phyloP scores from a whole-genome alignment of 768 basidiomycete species.

The Roridomyces roridus region DNA sequence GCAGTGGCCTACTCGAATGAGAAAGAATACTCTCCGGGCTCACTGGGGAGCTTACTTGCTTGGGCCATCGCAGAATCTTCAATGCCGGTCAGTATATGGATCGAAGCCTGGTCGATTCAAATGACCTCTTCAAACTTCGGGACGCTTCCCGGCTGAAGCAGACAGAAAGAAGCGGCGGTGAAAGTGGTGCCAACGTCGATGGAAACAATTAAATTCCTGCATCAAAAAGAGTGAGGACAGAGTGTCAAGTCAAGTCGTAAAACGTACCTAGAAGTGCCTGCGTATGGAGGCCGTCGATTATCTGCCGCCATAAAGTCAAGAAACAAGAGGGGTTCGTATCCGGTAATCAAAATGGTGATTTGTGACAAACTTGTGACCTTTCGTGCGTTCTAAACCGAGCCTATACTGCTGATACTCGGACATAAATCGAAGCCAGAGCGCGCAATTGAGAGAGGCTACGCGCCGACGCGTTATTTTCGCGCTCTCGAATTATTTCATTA shows the following conservation, averaged over 20 bases:
- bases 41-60: slow-evolving; percentile 18
- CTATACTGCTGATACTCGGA: too few relatives aligned
- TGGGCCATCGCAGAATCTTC: slow-evolving; percentile 26
- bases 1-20: slow-evolving; percentile 24
- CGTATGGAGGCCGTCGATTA: slow-evolving; percentile 16
- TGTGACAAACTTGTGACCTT: too few relatives aligned
- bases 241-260: not conserved
- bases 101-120: too few relatives aligned
- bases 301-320: not conserved
- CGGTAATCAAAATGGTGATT: too few relatives aligned
- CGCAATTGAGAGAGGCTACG: too few relatives aligned
- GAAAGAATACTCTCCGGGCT: too few relatives aligned
- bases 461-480: too few relatives aligned
- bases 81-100: not conserved
- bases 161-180: slow-evolving; percentile 20
- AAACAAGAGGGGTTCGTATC: too few relatives aligned
- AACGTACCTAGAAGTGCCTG: slow-evolving; percentile 4
- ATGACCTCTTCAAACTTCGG: slow-evolving; percentile 28
- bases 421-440: too few relatives aligned
- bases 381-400: too few relatives aligned
- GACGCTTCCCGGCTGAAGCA: slow-evolving; percentile 21
- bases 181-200: slow-evolving; percentile 25
- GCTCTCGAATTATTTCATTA: too few relatives aligned
- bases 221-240: not conserved
- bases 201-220: slow-evolving; percentile 15